phyloP scores from a whole-genome alignment of 2,329 filamentous ascomycete genomes.

The Nigrograna mackinnonii region DNA sequence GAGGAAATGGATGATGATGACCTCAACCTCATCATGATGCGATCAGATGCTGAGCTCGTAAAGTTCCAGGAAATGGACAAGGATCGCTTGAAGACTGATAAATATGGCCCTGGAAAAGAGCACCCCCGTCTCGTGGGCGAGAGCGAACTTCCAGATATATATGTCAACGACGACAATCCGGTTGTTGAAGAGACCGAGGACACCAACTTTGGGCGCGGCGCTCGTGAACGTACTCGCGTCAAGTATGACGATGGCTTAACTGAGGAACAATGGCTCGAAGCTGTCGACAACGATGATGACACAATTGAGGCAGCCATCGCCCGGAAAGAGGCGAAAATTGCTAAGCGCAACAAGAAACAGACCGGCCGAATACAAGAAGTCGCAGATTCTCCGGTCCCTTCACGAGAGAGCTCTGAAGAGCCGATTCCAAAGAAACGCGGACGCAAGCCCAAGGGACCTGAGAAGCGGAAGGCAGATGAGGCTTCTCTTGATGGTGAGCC shows the following conservation, averaged over 20 bases:
- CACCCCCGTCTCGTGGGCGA: slow-evolving; percentile 84
- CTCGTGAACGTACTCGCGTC: slow-evolving; percentile 90
- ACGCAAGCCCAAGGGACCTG: slow-evolving; percentile 70
- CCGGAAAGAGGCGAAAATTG: slow-evolving; percentile 83
- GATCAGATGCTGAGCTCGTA: slow-evolving; percentile 76
- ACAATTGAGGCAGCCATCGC: slow-evolving; percentile 90
- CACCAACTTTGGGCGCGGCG: slow-evolving; percentile 76
- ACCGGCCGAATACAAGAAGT: slow-evolving; percentile 55
- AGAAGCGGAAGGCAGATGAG: slow-evolving; percentile 87
- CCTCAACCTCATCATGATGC: slow-evolving; percentile 90
- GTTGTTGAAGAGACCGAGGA: slow-evolving; percentile 80
- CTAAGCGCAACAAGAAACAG: slow-evolving; percentile 72
- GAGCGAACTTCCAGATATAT: slow-evolving; percentile 89
- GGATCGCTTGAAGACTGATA: slow-evolving; percentile 66
- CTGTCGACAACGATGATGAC: slow-evolving; percentile 96
- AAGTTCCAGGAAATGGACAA: slow-evolving; percentile 84
- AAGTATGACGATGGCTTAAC: slow-evolving; percentile 97
- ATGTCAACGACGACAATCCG: slow-evolving; percentile 82
- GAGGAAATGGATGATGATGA: slow-evolving; percentile 99
- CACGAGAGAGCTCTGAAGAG: slow-evolving; percentile 82
- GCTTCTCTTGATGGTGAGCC: slow-evolving; percentile 69
- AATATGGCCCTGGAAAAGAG: slow-evolving; percentile 74
- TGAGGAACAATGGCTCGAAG: slow-evolving; percentile 98
- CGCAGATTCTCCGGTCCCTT: slow-evolving; percentile 77
- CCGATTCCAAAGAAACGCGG: slow-evolving; percentile 76